Evolutionary conservation across 306 rosid species (phyloP).

Genomic region (Prunus davidiana): DNA sequence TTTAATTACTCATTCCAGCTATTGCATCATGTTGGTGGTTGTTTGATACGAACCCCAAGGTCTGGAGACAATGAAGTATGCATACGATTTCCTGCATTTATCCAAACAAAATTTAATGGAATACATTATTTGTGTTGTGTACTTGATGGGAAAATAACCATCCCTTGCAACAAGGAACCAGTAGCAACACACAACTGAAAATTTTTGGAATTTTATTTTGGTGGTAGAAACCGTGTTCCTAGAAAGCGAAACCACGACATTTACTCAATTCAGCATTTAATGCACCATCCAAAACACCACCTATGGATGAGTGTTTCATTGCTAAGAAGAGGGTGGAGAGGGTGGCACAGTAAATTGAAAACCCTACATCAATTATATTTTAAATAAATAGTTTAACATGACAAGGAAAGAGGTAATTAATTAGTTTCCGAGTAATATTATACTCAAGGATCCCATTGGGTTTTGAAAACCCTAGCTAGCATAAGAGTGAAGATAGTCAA

Average conservation of each 20-base stretch:
- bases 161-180: constrained; percentile 24
- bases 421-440: constrained; percentile 17
- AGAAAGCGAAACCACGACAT: constrained; percentile 25
- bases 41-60: constrained; percentile 24
- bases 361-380: background rate
- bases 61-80: constrained; percentile 7
- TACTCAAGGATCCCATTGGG: constrained; percentile 38
- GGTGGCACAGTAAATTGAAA: background rate
- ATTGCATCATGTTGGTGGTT: background rate
- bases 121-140: constrained; percentile 30
- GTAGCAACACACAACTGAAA: constrained; percentile 22
- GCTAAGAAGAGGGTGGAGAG: background rate
- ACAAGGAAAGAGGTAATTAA: constrained; percentile 2
- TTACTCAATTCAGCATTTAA: constrained; percentile 40
- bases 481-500: constrained; percentile 24
- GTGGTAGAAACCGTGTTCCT: constrained; percentile 16
- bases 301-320: constrained; percentile 32
- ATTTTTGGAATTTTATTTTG: background rate
- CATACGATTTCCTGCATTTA: constrained; percentile 18
- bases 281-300: constrained; percentile 39
- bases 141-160: constrained; percentile 36
- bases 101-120: constrained; percentile 28
- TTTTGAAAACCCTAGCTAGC: constrained; percentile 31
- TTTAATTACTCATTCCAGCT: background rate
- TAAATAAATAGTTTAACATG: background rate